Evolutionary conservation across 2,329 filamentous ascomycete species (phyloP), one percentile per base, ranked within the genome.

Genomic region (Cercospora janseana): DNA sequence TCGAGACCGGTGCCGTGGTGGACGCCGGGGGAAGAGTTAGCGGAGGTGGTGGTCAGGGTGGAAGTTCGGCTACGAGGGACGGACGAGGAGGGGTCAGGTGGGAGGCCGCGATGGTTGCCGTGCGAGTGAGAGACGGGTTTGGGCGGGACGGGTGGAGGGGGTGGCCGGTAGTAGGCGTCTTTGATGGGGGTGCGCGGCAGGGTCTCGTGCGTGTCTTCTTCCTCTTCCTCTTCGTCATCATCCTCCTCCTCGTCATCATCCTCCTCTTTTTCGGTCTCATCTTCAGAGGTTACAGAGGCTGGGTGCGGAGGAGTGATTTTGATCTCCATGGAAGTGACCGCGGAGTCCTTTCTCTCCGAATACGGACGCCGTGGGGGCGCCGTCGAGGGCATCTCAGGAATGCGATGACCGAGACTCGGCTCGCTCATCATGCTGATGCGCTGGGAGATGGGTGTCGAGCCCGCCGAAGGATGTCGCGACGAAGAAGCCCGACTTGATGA

Each of bases 161-260:
- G n/a, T n/a, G n/a, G 10, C 10, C 31, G 31, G 8, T 27, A 20
- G 9, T 18, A 32, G 9, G n/a, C 9, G 12, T 46, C 31, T 20
- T 46, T 37, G 44, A 37, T 38, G 9, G 31, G 31, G 13, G 31
- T 46, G 15, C 16, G 31, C 5, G 43, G 43, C 9, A 32, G 43
- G 10, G 43, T 46, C 9, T 16, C 13, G 13, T 37, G 31, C 3
- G 40, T 28, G 23, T 37, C 31, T 21, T 37, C 34, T 23, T 37
- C 34, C 18, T 37, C 34, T 12, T 37, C 34, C 9, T 16, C 34
- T 6, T n/a, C n/a, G n/a, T n/a, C n/a, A n/a, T n/a, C n/a, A n/a
- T 21, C 34, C 3, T 37, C 34, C n/a, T 9, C 21, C n/a, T n/a
- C n/a, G n/a, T n/a, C n/a, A n/a, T n/a, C n/a, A n/a, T n/a, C n/a